Evolutionary conservation across 2,329 filamentous ascomycete species (phyloP).

Genomic region (Sporothrix globosa): DNA sequence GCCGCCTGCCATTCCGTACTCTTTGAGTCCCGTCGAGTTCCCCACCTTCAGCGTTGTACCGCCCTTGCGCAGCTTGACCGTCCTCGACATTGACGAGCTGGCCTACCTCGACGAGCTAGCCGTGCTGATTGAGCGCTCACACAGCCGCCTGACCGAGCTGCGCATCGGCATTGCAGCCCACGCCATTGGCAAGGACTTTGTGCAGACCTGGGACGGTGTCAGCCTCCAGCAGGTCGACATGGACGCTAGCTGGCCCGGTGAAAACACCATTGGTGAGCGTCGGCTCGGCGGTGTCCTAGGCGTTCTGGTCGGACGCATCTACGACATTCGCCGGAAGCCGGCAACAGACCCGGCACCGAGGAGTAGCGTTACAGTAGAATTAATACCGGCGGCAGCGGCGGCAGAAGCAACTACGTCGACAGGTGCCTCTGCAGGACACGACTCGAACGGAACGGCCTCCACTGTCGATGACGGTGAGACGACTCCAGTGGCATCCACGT

Average conservation of each 20-base stretch:
- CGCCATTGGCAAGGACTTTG: conserved; percentile 55
- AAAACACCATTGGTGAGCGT: conserved; percentile 61
- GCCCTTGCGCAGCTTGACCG: conserved; percentile 72
- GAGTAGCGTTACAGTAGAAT: not conserved
- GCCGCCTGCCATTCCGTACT: conserved; percentile 51
- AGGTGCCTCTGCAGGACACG: not conserved
- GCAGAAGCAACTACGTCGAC: not conserved
- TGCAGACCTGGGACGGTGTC: conserved; percentile 64
- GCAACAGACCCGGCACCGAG: not conserved
- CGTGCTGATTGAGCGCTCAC: conserved; percentile 71
- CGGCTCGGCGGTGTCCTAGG: conserved; percentile 70
- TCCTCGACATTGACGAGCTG: conserved; percentile 81
- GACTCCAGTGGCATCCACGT: conserved; percentile 6
- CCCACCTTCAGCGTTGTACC: conserved; percentile 80
- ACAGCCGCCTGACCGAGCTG: conserved; percentile 67
- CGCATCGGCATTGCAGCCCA: conserved; percentile 69
- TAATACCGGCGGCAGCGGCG: not conserved
- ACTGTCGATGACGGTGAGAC: conserved; percentile 13
- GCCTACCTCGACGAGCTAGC: conserved; percentile 83
- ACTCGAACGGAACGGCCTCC: conserved; percentile 1
- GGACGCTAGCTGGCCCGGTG: conserved; percentile 59
- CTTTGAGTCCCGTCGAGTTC: conserved; percentile 68
- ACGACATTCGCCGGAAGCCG: conserved; percentile 55
- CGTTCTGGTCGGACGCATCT: conserved; percentile 67
- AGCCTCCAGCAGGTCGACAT: conserved; percentile 67